Conservation (phyloP, 257 asterid genomes). For the Thymus quinquecostatus region DNA sequence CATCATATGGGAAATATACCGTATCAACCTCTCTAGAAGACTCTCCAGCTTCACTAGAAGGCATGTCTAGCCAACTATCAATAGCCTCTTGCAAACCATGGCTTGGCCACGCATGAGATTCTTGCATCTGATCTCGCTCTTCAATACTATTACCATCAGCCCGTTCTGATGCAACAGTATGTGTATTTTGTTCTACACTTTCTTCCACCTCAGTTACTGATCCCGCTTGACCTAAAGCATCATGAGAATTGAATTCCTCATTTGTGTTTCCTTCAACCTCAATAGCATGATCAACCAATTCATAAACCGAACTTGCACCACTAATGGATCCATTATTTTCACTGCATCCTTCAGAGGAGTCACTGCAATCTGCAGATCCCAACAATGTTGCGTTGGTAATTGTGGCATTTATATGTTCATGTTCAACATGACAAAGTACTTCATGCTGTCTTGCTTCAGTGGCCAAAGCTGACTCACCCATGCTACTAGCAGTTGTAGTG, state of each 20-base stretch:
- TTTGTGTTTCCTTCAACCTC: conserved; percentile 34
- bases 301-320: conserved; percentile 36
- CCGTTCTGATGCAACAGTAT: conserved; percentile 41
- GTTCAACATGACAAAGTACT: conserved; percentile 21
- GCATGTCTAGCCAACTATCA: conserved; percentile 70
- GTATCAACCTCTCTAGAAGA: conserved; percentile 49
- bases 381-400: conserved; percentile 6
- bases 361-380: conserved; percentile 35
- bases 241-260: conserved; percentile 50
- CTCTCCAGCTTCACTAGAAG: conserved; percentile 54
- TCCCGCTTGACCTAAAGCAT: conserved; percentile 43
- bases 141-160: conserved; percentile 39
- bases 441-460: conserved; percentile 35
- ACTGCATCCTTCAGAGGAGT: conserved; percentile 32
- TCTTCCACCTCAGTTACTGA: conserved; percentile 43
- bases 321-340: conserved; percentile 39
- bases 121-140: conserved; percentile 50
- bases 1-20: conserved; percentile 47
- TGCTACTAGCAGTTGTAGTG: conserved; percentile 23
- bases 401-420: conserved; percentile 27
- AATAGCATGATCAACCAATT: conserved; percentile 25
- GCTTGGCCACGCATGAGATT: conserved; percentile 59
- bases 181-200: conserved; percentile 38
- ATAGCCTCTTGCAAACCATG: conserved; percentile 61
- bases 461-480: conserved; percentile 34